Percentiles rank a stretch among this genome's conserved stretches.
Conservation (phyloP, 371 early-diverging fungal species). For the Mucor irregularis region DNA sequence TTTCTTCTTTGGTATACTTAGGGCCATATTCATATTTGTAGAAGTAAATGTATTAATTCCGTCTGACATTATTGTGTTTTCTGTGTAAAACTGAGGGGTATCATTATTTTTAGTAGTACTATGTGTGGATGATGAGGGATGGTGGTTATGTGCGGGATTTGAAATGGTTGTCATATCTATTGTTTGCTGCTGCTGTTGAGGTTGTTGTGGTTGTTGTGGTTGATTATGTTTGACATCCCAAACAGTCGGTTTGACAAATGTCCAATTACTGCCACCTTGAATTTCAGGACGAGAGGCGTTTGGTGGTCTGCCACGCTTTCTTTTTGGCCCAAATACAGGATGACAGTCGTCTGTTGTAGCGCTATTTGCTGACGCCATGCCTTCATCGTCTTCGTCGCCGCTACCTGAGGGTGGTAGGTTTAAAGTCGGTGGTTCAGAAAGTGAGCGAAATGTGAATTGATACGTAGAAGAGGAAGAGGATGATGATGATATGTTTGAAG, state of each 20-base stretch:
- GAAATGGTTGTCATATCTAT: neutral
- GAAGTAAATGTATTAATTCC: slow-evolving; percentile 41
- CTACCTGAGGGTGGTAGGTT: slow-evolving; percentile 8
- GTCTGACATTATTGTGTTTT: slow-evolving; percentile 8
- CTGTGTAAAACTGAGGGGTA: slow-evolving; percentile 6
- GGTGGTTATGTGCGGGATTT: neutral
- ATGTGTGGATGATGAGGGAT: too few relatives aligned
- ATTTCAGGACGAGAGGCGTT: slow-evolving; percentile 34
- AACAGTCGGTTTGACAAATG: slow-evolving; percentile 34
- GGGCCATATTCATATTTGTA: slow-evolving; percentile 39
- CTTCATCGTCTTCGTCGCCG: neutral
- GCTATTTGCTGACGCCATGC: neutral
- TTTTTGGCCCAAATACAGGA: slow-evolving; percentile 27
- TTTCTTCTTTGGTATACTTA: slow-evolving; percentile 52
- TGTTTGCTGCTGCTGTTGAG: neutral
- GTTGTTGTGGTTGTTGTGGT: neutral
- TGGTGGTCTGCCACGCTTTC: slow-evolving; percentile 50
- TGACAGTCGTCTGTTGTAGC: neutral
- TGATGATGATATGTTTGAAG: slow-evolving; percentile 14
- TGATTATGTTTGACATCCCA: slow-evolving; percentile 31
- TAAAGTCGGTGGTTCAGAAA: slow-evolving; percentile 32
- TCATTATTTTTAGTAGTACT: neutral
- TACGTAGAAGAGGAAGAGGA: slow-evolving; percentile 5
- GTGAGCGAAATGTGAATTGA: slow-evolving; percentile 24
- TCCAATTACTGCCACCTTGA: slow-evolving; percentile 22